phyloP scores from a whole-genome alignment of 345 rosid genomes.

The Populus ilicifolia region DNA sequence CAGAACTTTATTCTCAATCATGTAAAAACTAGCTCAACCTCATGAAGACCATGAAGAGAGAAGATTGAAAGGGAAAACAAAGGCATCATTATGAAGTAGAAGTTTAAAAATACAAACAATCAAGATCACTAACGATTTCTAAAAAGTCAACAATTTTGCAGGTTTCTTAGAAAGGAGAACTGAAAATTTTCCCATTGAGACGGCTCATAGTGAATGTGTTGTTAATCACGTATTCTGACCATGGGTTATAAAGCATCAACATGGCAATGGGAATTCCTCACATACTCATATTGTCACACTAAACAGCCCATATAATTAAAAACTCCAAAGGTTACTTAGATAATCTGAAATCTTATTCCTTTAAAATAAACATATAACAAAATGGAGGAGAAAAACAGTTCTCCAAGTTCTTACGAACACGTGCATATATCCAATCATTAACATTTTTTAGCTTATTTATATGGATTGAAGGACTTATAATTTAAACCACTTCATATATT shows the following conservation, averaged over 20 bases:
- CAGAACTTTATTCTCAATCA: constrained; percentile 1
- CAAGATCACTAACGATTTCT: neutral
- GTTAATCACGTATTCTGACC: neutral
- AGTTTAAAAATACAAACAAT: neutral
- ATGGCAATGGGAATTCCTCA: neutral
- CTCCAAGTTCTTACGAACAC: neutral
- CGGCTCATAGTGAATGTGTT: neutral
- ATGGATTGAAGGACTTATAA: neutral
- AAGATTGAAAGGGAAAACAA: neutral
- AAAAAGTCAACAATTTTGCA: neutral
- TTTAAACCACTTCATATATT: neutral
- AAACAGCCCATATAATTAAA: neutral
- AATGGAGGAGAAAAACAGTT: neutral
- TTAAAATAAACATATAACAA: neutral
- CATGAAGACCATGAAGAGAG: neutral
- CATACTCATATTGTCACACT: neutral
- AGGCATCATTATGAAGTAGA: neutral
- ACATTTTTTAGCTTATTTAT: neutral
- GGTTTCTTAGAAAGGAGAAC: neutral
- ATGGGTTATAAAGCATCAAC: neutral
- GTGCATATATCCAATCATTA: neutral
- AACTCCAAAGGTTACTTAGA: neutral
- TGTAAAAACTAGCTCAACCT: neutral
- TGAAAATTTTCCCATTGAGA: neutral
- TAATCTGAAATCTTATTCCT: neutral